These are phyloP conservation scores for Russula brevipes DNA, from an alignment of 768 basidiomycete genomes.

Conservation along the genomic window DNA sequence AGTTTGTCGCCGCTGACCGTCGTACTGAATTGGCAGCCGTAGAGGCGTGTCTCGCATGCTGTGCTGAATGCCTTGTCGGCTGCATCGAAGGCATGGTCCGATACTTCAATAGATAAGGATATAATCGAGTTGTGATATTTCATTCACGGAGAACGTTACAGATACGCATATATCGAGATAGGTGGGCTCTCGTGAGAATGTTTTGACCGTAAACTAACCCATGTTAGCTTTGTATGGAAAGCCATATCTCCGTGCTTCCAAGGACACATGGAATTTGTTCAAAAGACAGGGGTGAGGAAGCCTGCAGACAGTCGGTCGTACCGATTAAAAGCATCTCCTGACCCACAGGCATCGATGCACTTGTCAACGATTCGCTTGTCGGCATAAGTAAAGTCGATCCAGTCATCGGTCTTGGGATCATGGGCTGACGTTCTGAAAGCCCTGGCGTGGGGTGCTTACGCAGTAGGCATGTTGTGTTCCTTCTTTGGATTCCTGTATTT, in stretches of 20 bases:
- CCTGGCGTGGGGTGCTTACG: conserved; percentile 76
- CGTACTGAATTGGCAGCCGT: conserved; percentile 43
- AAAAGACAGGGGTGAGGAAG: conserved; percentile 54
- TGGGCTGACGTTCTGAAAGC: conserved; percentile 35
- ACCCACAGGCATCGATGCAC: conserved; percentile 53
- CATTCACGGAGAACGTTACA: conserved; percentile 25
- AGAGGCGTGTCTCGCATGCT: conserved; percentile 69
- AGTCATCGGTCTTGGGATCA: conserved; percentile 11
- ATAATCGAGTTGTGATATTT: neutral
- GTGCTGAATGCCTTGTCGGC: conserved; percentile 72
- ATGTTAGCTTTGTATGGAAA: conserved; percentile 74
- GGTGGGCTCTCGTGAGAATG: conserved; percentile 37
- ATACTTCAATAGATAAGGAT: conserved; percentile 67
- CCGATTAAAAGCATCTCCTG: conserved; percentile 10
- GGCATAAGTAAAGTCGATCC: conserved; percentile 54
- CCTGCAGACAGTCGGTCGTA: conserved; percentile 8
- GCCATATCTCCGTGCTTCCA: conserved; percentile 71
- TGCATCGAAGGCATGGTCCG: conserved; percentile 63
- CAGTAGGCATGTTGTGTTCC: conserved; percentile 65
- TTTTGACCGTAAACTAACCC: neutral
- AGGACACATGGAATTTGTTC: conserved; percentile 77
- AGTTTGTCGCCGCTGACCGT: neutral
- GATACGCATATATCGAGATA: conserved; percentile 82
- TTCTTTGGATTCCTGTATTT: conserved; percentile 77
- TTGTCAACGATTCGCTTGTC: conserved; percentile 80